Evolutionary conservation across 1,139 yeast genomes (phyloP), one percentile per base, ranked within the genome.

Genomic region (Kodamaea ohmeri): DNA sequence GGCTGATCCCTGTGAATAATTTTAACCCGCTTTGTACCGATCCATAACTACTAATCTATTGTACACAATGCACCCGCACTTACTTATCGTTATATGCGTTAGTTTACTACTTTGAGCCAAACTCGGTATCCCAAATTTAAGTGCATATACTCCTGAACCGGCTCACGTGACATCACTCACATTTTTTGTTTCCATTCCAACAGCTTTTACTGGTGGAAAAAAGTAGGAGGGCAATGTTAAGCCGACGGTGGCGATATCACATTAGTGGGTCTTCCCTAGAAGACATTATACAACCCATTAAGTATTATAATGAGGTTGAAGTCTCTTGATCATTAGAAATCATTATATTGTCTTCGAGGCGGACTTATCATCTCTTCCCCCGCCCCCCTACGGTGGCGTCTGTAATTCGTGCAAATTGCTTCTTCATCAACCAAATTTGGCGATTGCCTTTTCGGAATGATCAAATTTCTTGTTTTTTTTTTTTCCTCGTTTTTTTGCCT

Each of bases 401-500:
- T 13, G 9, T 27, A 27, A 15, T 27, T 15, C n/a, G 30, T 27
- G 7, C 8, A 16, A 27, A 16, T 16, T 27, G 30, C 20, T 14
- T 27, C 30, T 13, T 12, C 11, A 25, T 27, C 30, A 5, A 19
- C 32, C 24, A 6, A 16, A 18, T 18, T 31, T 21, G 34, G 34
- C 26, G 17, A 31, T 31, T 31, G 8, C 34, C 34, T 21, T 17
- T 31, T 31, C 25, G 18, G 32, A 19, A 19, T 29, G 32, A 31
- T 31, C 26, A 19, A 31, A 11, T 20, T 31, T 31, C 34, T 31
- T 20, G 18, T 31, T 21, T 31, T 20, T 9, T 13, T 6, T 8
- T 8, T 11, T n/a, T 20, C n/a, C n/a, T n/a, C n/a, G n/a, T 21
- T 31, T 31, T 31, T 31, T 31, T 31, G 34, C 34, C 34, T 31